phyloP scores from a whole-genome alignment of 208 protist species.

The Trichomonas vaginalis region DNA sequence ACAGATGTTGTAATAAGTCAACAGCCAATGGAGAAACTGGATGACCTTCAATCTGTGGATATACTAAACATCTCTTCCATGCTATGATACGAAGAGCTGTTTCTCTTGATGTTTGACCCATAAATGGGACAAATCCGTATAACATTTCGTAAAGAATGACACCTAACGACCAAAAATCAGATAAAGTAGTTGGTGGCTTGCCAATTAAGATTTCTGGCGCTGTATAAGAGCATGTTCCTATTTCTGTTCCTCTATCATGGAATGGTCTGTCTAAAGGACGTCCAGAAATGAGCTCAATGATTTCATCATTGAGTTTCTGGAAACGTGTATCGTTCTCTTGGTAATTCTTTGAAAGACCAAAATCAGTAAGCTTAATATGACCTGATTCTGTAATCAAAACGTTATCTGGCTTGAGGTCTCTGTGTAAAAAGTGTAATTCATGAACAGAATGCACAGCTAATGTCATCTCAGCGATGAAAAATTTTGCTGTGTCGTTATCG shows the following conservation, averaged over 20 bases:
- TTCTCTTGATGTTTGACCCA: slow-evolving; percentile 37
- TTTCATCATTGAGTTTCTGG: not conserved
- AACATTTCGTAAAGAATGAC: slow-evolving; percentile 56
- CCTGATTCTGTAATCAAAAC: not conserved
- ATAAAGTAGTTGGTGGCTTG: not conserved
- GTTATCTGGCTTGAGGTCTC: slow-evolving; percentile 23
- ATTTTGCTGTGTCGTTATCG: slow-evolving; percentile 37
- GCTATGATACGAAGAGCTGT: slow-evolving; percentile 54
- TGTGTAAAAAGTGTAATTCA: slow-evolving; percentile 33
- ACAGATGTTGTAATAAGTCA: not conserved
- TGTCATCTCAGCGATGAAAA: slow-evolving; percentile 50
- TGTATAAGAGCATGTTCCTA: not conserved
- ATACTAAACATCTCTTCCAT: slow-evolving; percentile 35
- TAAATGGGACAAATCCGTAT: slow-evolving; percentile 51
- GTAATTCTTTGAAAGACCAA: slow-evolving; percentile 19
- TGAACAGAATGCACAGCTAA: slow-evolving; percentile 49
- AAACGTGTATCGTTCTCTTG: not conserved
- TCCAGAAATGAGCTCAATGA: not conserved
- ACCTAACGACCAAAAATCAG: slow-evolving; percentile 55
- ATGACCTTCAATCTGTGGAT: not conserved
- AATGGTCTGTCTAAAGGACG: too few species aligned
- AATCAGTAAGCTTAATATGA: slow-evolving; percentile 21
- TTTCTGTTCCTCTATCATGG: not conserved
- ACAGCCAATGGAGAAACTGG: not conserved
- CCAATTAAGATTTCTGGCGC: not conserved